phyloP scores from a whole-genome alignment of 2,329 filamentous ascomycete genomes.

The Diplocarpon rosae region DNA sequence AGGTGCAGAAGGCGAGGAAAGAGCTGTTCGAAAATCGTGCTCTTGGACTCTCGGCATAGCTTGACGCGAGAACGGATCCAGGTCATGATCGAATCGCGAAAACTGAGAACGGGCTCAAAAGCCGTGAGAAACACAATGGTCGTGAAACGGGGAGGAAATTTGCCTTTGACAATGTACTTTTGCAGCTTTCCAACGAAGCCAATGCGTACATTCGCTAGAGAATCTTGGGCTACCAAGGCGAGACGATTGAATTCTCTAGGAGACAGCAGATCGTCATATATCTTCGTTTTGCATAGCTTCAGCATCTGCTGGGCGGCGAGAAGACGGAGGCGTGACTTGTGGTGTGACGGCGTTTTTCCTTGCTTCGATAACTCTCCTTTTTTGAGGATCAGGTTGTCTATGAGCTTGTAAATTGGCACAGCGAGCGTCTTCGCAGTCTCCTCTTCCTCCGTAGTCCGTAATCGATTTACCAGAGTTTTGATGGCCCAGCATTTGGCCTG shows the following conservation, averaged over 20 bases:
- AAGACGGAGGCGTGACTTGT: slow-evolving; percentile 72
- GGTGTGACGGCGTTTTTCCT: slow-evolving; percentile 62
- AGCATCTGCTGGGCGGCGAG: slow-evolving; percentile 69
- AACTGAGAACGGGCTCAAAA: slow-evolving; percentile 68
- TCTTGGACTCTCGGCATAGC: slow-evolving; percentile 46
- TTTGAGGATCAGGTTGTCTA: slow-evolving; percentile 64
- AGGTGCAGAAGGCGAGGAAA: slow-evolving; percentile 78
- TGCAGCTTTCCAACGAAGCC: slow-evolving; percentile 78
- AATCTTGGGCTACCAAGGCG: slow-evolving; percentile 72
- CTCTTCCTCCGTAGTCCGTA: slow-evolving; percentile 46
- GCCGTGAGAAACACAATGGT: slow-evolving; percentile 83
- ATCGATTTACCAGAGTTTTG: slow-evolving; percentile 75
- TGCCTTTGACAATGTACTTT: slow-evolving; percentile 71
- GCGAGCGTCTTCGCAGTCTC: slow-evolving; percentile 47
- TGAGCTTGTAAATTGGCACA: slow-evolving; percentile 62
- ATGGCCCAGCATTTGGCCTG: slow-evolving; percentile 75
- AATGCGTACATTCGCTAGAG: slow-evolving; percentile 59
- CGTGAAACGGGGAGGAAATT: slow-evolving; percentile 68
- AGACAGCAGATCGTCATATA: slow-evolving; percentile 64
- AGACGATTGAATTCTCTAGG: slow-evolving; percentile 70
- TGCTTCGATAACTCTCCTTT: slow-evolving; percentile 73
- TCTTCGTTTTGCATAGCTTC: slow-evolving; percentile 70
- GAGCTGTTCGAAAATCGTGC: slow-evolving; percentile 64
- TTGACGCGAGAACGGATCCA: slow-evolving; percentile 80
- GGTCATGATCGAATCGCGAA: slow-evolving; percentile 67